These are phyloP conservation scores for Brasenia schreberi DNA, from an alignment of 164 flowering plant genomes.

Conservation along the genomic window DNA sequence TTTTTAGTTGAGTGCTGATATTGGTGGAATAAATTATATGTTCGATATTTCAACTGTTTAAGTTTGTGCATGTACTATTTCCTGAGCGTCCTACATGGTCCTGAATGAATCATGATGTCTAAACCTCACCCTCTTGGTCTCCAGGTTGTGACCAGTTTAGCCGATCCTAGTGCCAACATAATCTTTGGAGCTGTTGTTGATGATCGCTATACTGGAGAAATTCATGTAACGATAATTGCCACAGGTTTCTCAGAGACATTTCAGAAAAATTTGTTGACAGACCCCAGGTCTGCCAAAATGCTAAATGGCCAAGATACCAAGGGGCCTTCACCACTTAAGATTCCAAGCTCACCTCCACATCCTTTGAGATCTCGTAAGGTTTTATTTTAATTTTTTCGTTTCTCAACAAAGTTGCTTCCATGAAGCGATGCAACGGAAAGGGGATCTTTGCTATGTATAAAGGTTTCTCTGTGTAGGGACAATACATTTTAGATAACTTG, in stretches of 20 bases:
- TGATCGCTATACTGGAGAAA: conserved; percentile 88
- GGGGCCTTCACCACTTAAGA: conserved; percentile 21
- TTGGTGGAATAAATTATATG: too few relatives aligned
- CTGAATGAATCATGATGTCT: too few relatives aligned
- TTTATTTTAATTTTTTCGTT: conserved; percentile 33
- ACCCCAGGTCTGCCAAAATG: conserved; percentile 60
- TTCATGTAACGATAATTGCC: conserved; percentile 89
- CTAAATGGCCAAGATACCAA: conserved; percentile 37
- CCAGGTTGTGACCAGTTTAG: conserved; percentile 96
- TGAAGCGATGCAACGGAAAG: neutral
- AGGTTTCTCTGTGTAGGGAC: neutral
- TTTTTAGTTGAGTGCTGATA: too few relatives aligned
- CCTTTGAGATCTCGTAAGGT: conserved; percentile 44
- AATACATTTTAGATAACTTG: neutral
- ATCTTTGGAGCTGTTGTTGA: conserved; percentile 98
- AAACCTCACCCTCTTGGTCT: conserved; percentile 2
- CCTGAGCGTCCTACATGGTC: too few relatives aligned
- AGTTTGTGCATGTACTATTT: too few relatives aligned
- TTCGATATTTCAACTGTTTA: too few relatives aligned
- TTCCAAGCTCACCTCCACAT: conserved; percentile 19
- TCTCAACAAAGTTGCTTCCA: neutral
- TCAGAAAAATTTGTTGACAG: conserved; percentile 66
- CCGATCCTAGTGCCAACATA: conserved; percentile 98
- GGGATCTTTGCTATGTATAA: neutral
- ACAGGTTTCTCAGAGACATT: conserved; percentile 96